Percentiles rank a stretch among this genome's conserved stretches.
Conservation (phyloP, 2,329 filamentous ascomycete species). For the Trichoderma breve region DNA sequence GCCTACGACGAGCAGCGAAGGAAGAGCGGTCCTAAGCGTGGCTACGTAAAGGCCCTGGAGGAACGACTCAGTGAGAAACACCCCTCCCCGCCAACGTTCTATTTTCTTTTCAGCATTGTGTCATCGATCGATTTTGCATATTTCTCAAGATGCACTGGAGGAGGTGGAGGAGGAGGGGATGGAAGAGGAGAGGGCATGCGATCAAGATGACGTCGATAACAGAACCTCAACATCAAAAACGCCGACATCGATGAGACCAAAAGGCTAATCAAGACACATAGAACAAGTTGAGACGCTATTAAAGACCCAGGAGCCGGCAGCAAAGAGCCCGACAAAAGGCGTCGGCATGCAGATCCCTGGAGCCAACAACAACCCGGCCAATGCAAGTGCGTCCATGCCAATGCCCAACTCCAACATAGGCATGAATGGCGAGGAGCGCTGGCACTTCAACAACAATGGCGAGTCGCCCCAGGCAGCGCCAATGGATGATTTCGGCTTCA, state of each 20-base stretch:
- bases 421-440: conserved; percentile 51
- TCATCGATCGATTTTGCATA: not conserved
- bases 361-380: conserved; percentile 32
- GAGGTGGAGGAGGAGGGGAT: not conserved
- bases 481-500: conserved; percentile 60
- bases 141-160: not conserved
- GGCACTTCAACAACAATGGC: conserved; percentile 53
- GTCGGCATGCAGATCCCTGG: conserved; percentile 29
- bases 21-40: conserved; percentile 91
- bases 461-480: conserved; percentile 51
- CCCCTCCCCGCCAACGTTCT: not conserved
- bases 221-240: no score
- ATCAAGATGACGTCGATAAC: not conserved
- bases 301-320: conserved; percentile 63
- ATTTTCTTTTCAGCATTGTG: not conserved
- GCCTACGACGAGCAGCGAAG: conserved; percentile 89
- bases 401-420: conserved; percentile 47
- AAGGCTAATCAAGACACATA: conserved; percentile 36
- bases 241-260: not conserved
- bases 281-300: conserved; percentile 91
- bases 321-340: conserved; percentile 32
- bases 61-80: conserved; percentile 75
- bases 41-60: conserved; percentile 91
- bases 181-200: not conserved
- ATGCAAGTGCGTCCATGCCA: conserved; percentile 28